Conservation (phyloP, 495 filamentous ascomycete species). For the Aspergillus steynii region DNA sequence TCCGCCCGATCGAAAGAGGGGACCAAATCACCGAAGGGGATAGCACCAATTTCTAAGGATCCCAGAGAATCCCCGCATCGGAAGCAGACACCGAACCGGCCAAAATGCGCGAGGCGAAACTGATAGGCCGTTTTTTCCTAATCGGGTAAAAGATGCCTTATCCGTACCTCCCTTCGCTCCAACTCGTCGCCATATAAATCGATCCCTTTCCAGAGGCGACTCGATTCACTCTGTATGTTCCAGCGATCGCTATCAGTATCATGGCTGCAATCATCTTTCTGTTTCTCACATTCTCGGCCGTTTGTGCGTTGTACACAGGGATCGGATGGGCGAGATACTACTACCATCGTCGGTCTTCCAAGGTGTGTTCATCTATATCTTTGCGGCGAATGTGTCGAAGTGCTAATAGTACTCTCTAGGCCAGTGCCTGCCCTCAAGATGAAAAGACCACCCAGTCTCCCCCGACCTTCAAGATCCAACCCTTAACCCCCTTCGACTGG, state of each 20-base stretch:
- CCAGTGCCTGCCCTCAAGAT: too few species aligned
- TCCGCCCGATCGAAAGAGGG: too few species aligned
- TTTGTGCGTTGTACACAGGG: not conserved
- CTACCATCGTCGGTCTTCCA: not conserved
- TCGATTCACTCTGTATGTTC: not conserved
- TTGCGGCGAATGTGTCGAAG: too few species aligned
- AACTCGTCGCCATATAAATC: too few species aligned
- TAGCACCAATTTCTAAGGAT: too few species aligned
- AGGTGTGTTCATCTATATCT: too few species aligned
- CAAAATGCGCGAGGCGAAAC: not conserved
- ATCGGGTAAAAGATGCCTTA: not conserved
- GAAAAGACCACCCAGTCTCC: too few species aligned
- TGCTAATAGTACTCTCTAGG: too few species aligned
- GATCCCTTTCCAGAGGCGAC: too few species aligned
- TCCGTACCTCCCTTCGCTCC: not conserved
- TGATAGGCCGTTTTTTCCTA: not conserved
- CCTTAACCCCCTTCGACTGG: too few species aligned
- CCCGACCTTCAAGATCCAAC: too few species aligned
- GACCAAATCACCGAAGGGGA: too few species aligned
- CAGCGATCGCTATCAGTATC: not conserved
- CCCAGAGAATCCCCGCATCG: not conserved
- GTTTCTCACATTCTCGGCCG: not conserved
- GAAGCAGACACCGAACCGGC: not conserved
- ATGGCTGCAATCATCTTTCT: not conserved
- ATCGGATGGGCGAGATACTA: not conserved